phyloP scores from a whole-genome alignment of 441 rosid species.

The Euphorbia celastroides region DNA sequence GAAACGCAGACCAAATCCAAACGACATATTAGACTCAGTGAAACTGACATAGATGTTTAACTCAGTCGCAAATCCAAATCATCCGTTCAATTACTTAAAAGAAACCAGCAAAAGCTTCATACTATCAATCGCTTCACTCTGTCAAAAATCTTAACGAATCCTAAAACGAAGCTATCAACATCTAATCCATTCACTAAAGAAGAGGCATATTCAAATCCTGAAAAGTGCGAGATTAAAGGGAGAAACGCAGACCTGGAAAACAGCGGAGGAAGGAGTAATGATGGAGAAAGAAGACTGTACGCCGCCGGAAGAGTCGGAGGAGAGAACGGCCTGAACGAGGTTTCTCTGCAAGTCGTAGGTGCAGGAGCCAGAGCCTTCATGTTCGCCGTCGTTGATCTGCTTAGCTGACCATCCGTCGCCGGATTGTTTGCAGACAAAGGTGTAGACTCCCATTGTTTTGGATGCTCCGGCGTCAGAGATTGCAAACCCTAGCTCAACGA shows the following conservation, averaged over 20 bases:
- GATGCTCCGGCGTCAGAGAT: too few relatives aligned
- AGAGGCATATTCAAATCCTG: background rate
- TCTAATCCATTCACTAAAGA: background rate
- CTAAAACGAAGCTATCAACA: background rate
- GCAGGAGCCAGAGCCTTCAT: conserved; percentile 58
- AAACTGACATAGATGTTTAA: background rate
- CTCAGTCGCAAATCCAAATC: background rate
- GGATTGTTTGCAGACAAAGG: conserved; percentile 63
- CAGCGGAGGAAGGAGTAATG: conserved; percentile 42
- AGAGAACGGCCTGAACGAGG: conserved; percentile 54
- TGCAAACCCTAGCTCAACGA: too few relatives aligned
- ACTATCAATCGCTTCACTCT: background rate
- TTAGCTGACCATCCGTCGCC: conserved; percentile 73
- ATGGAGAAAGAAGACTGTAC: conserved; percentile 67
- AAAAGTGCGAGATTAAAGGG: background rate
- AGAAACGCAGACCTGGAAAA: conserved; percentile 44
- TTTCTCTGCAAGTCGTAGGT: conserved; percentile 62
- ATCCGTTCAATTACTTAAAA: too few relatives aligned
- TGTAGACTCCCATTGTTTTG: conserved; percentile 20
- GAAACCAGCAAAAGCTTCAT: background rate
- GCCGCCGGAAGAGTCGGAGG: conserved; percentile 57
- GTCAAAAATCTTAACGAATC: too few relatives aligned
- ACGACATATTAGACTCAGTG: background rate
- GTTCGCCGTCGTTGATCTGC: conserved; percentile 71
- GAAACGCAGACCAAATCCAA: conserved; percentile 3